Percentiles rank a stretch among this genome's conserved stretches.
phyloP scores from a whole-genome alignment of 2,329 filamentous ascomycete species.

The Calonectria pauciramosa region DNA sequence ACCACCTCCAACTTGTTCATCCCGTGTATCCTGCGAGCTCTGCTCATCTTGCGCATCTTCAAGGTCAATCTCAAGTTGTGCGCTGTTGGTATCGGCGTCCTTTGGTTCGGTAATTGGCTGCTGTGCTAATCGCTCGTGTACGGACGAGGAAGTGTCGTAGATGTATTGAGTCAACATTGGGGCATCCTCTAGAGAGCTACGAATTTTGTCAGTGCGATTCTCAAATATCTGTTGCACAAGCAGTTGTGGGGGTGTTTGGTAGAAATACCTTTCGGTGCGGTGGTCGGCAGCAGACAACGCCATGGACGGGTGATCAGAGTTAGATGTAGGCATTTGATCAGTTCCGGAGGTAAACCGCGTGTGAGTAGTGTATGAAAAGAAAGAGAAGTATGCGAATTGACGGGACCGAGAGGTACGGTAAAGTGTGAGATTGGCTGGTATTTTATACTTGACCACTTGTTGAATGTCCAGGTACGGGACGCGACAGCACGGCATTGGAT shows the following conservation, averaged over 20 bases:
- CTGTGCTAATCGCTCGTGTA: background rate
- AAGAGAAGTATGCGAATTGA: background rate
- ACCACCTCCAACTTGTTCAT: background rate
- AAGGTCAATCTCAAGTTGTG: background rate
- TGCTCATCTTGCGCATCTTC: background rate
- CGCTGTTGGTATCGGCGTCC: too few relatives aligned
- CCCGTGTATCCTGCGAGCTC: background rate
- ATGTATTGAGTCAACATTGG: background rate
- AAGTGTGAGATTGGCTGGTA: background rate
- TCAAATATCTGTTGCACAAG: background rate
- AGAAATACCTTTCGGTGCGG: background rate
- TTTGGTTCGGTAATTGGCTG: background rate
- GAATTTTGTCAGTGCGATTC: background rate
- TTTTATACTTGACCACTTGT: background rate
- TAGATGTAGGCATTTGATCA: background rate
- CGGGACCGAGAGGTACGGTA: background rate
- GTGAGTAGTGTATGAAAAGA: background rate
- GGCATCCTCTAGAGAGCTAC: background rate
- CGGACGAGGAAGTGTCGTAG: background rate
- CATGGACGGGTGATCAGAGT: background rate
- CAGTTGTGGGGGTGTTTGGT: too few relatives aligned
- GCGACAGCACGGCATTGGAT: background rate
- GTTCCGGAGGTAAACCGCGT: background rate
- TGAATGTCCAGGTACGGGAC: too few relatives aligned
- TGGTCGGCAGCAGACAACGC: background rate